A percentile compares a stretch with the other conserved stretches of the same genome.
These are phyloP conservation scores for Allium sativum DNA, from an alignment of 106 monocot genomes.

Conservation along the genomic window DNA sequence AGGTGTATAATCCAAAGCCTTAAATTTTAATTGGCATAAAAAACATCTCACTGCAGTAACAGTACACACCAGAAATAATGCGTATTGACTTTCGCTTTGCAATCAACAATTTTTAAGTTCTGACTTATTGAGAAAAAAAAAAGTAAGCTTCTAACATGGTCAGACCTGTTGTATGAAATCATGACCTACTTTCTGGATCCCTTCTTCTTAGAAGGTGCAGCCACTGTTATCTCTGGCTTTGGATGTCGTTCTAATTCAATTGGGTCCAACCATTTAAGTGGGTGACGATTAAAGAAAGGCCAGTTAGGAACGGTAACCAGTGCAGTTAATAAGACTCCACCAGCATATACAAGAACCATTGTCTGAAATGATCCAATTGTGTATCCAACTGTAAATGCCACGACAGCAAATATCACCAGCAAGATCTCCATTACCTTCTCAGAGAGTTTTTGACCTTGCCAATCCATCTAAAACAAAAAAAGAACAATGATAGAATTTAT, in stretches of 20 bases:
- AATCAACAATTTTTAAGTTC: too few relatives aligned
- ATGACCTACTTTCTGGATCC: slow-evolving; percentile 42
- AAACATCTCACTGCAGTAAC: too few relatives aligned
- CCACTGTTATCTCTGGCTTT: slow-evolving; percentile 25
- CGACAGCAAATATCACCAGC: slow-evolving; percentile 53
- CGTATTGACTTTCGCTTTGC: too few relatives aligned
- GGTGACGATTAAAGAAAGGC: slow-evolving; percentile 75
- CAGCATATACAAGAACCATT: slow-evolving; percentile 73
- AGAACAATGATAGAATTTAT: background rate
- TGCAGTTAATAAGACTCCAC: slow-evolving; percentile 62
- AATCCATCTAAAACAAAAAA: slow-evolving; percentile 54
- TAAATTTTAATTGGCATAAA: too few relatives aligned
- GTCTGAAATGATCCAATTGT: slow-evolving; percentile 45
- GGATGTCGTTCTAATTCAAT: slow-evolving; percentile 66
- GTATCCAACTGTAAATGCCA: slow-evolving; percentile 61
- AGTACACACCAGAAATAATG: too few relatives aligned
- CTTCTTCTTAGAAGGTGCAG: slow-evolving; percentile 46
- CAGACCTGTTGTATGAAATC: background rate
- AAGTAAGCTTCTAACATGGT: background rate
- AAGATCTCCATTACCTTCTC: slow-evolving; percentile 78
- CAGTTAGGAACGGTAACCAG: slow-evolving; percentile 78
- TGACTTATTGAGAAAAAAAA: background rate
- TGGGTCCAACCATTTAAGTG: slow-evolving; percentile 72
- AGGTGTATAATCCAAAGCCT: too few relatives aligned
- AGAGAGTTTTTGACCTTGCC: slow-evolving; percentile 84